Evolutionary conservation across 139 green algal species (phyloP).

Genomic region (Tetradesmus lagerheimii): DNA sequence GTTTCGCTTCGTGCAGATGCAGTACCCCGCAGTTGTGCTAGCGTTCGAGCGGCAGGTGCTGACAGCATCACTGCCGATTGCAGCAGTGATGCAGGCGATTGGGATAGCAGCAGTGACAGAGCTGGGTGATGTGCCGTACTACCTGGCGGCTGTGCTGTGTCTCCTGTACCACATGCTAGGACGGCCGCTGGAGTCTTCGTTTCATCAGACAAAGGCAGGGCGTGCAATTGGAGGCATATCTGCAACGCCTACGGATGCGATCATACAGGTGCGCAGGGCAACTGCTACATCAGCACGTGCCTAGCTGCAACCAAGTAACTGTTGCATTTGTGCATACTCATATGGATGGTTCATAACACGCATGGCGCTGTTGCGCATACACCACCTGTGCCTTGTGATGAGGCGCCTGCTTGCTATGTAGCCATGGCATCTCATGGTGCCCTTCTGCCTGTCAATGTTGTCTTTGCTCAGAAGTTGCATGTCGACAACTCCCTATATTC

Average conservation of each 20-base stretch:
- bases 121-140: conserved; percentile 84
- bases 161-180: conserved; percentile 78
- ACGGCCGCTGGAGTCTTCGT: conserved; percentile 84
- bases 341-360: no score
- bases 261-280: conserved; percentile 42
- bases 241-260: conserved; percentile 39
- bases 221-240: conserved; percentile 28
- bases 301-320: no score
- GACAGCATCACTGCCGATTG: conserved; percentile 71
- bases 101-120: conserved; percentile 66
- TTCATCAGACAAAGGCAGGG: conserved; percentile 56
- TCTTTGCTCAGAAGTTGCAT: no score
- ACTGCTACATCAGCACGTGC: neutral
- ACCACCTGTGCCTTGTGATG: no score
- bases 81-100: conserved; percentile 70
- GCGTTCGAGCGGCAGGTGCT: conserved; percentile 91
- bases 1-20: conserved; percentile 92
- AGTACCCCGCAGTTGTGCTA: conserved; percentile 86
- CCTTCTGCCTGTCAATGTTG: no score
- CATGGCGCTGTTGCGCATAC: no score
- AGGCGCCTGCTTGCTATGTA: no score
- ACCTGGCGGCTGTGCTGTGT: conserved; percentile 74
- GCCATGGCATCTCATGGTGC: no score
- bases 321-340: no score
- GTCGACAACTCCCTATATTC: no score